Percentiles rank a stretch among this genome's conserved stretches.
phyloP scores from a whole-genome alignment of 1,139 yeast species.

The Magnusiomyces suaveolens region DNA sequence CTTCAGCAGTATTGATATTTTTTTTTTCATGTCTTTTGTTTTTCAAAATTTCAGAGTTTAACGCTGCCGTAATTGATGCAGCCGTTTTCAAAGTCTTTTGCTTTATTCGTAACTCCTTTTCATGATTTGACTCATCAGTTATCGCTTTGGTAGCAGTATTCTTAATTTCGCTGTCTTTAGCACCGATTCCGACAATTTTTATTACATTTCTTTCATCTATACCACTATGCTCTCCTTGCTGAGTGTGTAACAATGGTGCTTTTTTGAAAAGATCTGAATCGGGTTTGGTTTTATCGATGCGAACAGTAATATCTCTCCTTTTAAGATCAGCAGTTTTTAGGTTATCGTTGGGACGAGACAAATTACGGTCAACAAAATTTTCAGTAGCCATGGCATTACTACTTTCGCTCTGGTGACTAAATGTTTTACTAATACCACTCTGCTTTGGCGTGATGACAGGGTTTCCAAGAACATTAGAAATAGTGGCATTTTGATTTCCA shows the following conservation, averaged over 20 bases:
- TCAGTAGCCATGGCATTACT: background rate
- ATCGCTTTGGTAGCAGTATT: no score
- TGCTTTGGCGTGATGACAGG: background rate
- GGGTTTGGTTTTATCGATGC: background rate
- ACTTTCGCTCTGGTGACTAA: background rate
- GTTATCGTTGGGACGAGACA: no score
- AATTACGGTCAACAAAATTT: no score
- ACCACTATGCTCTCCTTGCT: no score
- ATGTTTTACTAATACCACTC: slow-evolving; percentile 1
- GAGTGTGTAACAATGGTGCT: no score
- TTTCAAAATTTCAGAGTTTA: slow-evolving; percentile 4
- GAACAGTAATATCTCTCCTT: no score
- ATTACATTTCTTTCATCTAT: no score
- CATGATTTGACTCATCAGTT: background rate
- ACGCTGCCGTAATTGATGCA: slow-evolving; percentile 10
- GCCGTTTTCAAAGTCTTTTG: slow-evolving; percentile 10
- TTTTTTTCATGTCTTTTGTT: background rate
- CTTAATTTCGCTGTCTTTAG: no score
- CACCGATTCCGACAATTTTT: no score
- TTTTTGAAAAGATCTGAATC: background rate
- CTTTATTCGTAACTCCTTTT: background rate
- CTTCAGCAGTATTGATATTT: background rate
- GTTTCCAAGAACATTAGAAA: background rate
- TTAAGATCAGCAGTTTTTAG: no score
- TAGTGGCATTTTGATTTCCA: background rate